Base-by-base conservation (phyloP, 116 monocot genomes). In the Iris pallida region DNA sequence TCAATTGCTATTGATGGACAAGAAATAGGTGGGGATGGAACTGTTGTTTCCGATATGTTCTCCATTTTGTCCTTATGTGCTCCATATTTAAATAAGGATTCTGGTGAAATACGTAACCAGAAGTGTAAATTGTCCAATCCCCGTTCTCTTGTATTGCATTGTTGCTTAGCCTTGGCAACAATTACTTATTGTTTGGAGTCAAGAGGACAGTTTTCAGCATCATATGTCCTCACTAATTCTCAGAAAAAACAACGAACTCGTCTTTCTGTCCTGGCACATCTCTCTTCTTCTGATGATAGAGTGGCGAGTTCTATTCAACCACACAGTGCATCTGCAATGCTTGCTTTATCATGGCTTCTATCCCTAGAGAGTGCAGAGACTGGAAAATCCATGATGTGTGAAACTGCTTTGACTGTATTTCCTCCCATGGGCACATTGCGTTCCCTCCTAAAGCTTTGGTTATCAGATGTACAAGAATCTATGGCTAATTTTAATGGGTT, bases 81-180 rank as follows among this genome's bases (percentile, higher is more conserved):
- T 62, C 79, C 90, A 59, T 75, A 85, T 69, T 70, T 93, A 47
- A 90, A 69, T 53, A 98, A 98, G 63, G 98, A 90, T 42, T 76
- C 84, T 59, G 83, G 71, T 69, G 90, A 93, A 71, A 63, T 44
- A 14, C 57, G 66, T 44, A 88, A 78, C 53, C 77, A 84, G 54
- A 94, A 85, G 64, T 81, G 73, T 49, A 98, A 88, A 76, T 56
- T 98, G 58, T 85, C 90, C 48, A 98, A 93, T 18, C 98, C 97
- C 41, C 81, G 65, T 53, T 75, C 81, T 16, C 70, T 98, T 16
- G 82, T 87, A 48, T 60, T 93, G n/a, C 81, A 93, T 66, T 87
- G 87, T 72, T 98, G 93, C 78, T 66, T 86, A 56, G 75, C 87
- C 13, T 76, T 98, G 67, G 85, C 93, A 18, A 84, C 84, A 63